Percentiles rank a stretch among this genome's conserved stretches.
Evolutionary conservation across 148 eudicot genomes (phyloP).

Genomic region (Diospyros lotus): DNA sequence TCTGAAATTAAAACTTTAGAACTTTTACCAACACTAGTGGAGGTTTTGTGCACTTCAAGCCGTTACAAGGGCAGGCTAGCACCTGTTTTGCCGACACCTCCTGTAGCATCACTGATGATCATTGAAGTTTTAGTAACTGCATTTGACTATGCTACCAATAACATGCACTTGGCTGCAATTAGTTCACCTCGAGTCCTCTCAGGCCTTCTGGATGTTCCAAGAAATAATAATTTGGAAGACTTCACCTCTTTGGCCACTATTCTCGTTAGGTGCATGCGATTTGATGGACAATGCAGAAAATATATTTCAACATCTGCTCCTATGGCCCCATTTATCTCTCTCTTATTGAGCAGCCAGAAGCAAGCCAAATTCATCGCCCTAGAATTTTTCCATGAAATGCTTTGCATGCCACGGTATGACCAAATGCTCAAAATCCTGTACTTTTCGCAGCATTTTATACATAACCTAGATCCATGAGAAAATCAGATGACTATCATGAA

Average conservation of each 20-base stretch:
- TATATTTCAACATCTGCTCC: constrained; percentile 30
- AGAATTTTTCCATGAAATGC: constrained; percentile 50
- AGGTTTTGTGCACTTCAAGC: constrained; percentile 39
- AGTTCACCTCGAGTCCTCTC: constrained; percentile 42
- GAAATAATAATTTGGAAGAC: constrained; percentile 36
- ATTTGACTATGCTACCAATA: constrained; percentile 42
- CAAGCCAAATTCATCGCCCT: constrained; percentile 35
- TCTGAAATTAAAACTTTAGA: constrained; percentile 42
- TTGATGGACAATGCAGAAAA: constrained; percentile 47
- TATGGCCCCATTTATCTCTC: constrained; percentile 29
- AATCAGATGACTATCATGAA: neutral
- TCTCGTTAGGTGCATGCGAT: constrained; percentile 42
- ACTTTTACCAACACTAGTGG: constrained; percentile 40
- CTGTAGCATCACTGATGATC: constrained; percentile 49
- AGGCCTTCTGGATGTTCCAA: constrained; percentile 41
- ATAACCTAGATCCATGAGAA: constrained; percentile 1
- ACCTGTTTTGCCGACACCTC: constrained; percentile 35
- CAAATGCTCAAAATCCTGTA: neutral
- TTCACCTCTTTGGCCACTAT: constrained; percentile 42
- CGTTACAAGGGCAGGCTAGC: constrained; percentile 23
- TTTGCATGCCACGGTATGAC: constrained; percentile 42
- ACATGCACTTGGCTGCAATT: constrained; percentile 42
- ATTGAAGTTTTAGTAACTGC: constrained; percentile 49
- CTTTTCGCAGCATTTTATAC: neutral
- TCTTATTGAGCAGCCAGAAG: constrained; percentile 37